A percentile compares a stretch with the other conserved stretches of the same genome.
Conservation (phyloP, 2,329 filamentous ascomycete genomes). For the Aspergillus ruber region DNA sequence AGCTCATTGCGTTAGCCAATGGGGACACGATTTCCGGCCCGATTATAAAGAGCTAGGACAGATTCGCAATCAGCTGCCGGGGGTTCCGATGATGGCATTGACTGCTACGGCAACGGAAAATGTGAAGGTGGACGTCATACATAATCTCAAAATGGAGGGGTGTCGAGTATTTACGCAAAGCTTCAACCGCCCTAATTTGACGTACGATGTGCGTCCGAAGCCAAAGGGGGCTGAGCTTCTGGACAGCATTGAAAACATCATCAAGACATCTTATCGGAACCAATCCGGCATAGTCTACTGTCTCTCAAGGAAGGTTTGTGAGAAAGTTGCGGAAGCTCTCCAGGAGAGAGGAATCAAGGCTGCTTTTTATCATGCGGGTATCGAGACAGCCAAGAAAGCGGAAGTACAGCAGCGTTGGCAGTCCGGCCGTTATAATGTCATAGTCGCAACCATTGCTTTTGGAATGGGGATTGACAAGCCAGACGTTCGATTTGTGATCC, state of each 20-base stretch:
- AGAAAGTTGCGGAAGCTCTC: conserved; percentile 69
- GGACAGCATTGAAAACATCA: conserved; percentile 50
- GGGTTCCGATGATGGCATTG: conserved; percentile 85
- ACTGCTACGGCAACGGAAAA: conserved; percentile 93
- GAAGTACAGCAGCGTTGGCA: conserved; percentile 79
- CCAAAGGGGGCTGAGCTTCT: conserved; percentile 52
- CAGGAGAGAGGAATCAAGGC: conserved; percentile 60
- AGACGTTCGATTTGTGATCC: conserved; percentile 92
- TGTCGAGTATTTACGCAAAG: conserved; percentile 83
- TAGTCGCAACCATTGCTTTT: conserved; percentile 96
- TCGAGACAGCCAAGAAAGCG: conserved; percentile 62
- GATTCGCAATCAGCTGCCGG: conserved; percentile 64
- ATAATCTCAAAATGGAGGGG: conserved; percentile 75
- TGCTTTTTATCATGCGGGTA: conserved; percentile 77
- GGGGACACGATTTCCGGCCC: conserved; percentile 95
- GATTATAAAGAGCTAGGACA: conserved; percentile 85
- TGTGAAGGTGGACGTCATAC: conserved; percentile 84
- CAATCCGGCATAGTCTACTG: conserved; percentile 92
- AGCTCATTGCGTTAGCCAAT: conserved; percentile 98
- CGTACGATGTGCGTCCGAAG: conserved; percentile 77
- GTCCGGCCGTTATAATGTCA: conserved; percentile 68
- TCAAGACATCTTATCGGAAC: conserved; percentile 61
- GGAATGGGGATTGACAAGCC: conserved; percentile 99
- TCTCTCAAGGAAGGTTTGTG: conserved; percentile 74
- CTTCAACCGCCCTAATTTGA: conserved; percentile 93